A percentile compares a stretch with the other conserved stretches of the same genome.
Evolutionary conservation across 768 basidiomycete genomes (phyloP).

Genomic region (Lyophyllum shimeji): DNA sequence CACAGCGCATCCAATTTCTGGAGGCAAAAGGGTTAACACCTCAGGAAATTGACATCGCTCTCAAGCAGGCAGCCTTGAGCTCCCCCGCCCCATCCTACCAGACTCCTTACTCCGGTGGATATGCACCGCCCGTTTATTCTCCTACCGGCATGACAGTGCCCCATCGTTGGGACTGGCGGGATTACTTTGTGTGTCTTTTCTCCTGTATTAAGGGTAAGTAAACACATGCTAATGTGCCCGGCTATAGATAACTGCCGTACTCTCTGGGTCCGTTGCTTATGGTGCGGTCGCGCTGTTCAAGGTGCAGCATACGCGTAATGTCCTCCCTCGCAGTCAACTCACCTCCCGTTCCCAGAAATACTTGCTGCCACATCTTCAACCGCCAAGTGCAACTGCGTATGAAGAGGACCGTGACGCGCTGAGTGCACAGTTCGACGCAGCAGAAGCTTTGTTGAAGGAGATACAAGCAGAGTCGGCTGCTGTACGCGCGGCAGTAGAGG

Average conservation of each 20-base stretch:
- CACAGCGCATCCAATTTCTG: conserved; percentile 91
- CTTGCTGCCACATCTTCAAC: conserved; percentile 85
- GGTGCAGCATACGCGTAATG: conserved; percentile 36
- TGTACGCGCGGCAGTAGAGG: conserved; percentile 70
- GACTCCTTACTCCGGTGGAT: conserved; percentile 39
- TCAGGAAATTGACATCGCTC: conserved; percentile 82
- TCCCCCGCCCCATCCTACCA: conserved; percentile 17
- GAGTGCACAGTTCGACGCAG: conserved; percentile 86
- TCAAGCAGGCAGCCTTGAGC: conserved; percentile 57
- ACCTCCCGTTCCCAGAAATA: conserved; percentile 67
- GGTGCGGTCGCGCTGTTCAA: conserved; percentile 79
- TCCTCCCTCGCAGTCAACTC: not conserved
- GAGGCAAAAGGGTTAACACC: conserved; percentile 88
- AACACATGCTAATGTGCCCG: conserved; percentile 23
- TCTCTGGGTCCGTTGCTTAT: conserved; percentile 85
- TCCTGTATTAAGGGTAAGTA: conserved; percentile 4
- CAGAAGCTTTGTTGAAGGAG: conserved; percentile 76
- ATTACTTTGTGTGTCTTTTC: conserved; percentile 93
- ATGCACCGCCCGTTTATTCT: conserved; percentile 39
- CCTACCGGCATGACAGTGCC: conserved; percentile 33
- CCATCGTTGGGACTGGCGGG: conserved; percentile 89
- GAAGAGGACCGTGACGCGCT: conserved; percentile 85
- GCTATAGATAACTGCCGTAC: conserved; percentile 83
- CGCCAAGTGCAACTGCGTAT: conserved; percentile 86
- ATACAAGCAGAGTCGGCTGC: conserved; percentile 77